Conservation (phyloP, 2,329 filamentous ascomycete genomes). For the Penicillium sp. region DNA sequence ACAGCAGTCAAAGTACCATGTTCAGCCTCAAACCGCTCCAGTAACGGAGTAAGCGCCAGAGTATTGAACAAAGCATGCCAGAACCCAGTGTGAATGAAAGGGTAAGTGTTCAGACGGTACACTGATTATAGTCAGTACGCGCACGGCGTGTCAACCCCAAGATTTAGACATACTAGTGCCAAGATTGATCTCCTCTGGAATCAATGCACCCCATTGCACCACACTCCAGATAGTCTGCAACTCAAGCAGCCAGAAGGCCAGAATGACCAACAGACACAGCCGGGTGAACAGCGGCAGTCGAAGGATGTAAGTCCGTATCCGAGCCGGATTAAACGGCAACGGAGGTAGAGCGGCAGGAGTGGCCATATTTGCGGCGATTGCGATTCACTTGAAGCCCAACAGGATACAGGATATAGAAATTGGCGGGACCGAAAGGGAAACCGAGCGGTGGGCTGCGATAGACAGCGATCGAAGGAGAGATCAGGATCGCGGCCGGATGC, state of each 20-base stretch:
- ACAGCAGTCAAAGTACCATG: slow-evolving; percentile 88
- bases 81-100: slow-evolving; percentile 78
- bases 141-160: neutral
- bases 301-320: slow-evolving; percentile 77
- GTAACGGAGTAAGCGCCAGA: slow-evolving; percentile 76
- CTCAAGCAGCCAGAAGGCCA: slow-evolving; percentile 68
- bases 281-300: slow-evolving; percentile 89
- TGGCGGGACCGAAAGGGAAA: neutral
- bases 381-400: neutral
- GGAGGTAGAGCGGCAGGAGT: slow-evolving; percentile 51
- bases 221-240: slow-evolving; percentile 72
- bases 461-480: neutral
- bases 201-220: slow-evolving; percentile 74
- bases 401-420: neutral
- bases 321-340: slow-evolving; percentile 67
- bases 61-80: slow-evolving; percentile 80
- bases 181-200: slow-evolving; percentile 73
- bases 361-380: slow-evolving; percentile 39
- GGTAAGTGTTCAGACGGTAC: slow-evolving; percentile 90
- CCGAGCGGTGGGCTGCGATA: neutral
- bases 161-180: slow-evolving; percentile 62
- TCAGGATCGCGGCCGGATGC: neutral
- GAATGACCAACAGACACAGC: slow-evolving; percentile 64
- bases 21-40: slow-evolving; percentile 92
- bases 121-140: slow-evolving; percentile 56